A percentile compares a stretch with the other conserved stretches of the same genome.
phyloP scores from a whole-genome alignment of 208 protist species.

The Naegleria lovaniensis region DNA sequence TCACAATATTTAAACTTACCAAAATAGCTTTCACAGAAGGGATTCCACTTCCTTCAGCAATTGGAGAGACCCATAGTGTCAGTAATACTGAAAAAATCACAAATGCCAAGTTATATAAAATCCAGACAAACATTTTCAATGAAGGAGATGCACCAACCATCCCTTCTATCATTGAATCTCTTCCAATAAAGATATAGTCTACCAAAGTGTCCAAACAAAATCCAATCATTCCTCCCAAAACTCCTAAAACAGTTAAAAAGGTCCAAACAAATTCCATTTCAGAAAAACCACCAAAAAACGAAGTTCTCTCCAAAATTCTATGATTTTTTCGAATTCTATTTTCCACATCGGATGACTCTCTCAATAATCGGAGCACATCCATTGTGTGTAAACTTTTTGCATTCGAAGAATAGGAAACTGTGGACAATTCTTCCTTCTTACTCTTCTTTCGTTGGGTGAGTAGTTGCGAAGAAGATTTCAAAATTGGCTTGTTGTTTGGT shows the following conservation, averaged over 20 bases:
- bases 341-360: not conserved
- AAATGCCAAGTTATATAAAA: not conserved
- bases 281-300: not conserved
- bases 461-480: no score
- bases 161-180: not conserved
- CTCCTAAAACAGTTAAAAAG: constrained; percentile 1
- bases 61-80: not conserved
- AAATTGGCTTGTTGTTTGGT: no score
- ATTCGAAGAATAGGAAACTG: not conserved
- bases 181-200: not conserved
- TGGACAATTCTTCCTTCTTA: not conserved
- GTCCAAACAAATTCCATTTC: constrained; percentile 3
- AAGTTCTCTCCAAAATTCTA: not conserved
- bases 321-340: not conserved
- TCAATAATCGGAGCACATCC: not conserved
- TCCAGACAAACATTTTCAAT: not conserved
- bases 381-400: not conserved
- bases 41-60: not conserved
- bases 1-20: not conserved
- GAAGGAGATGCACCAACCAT: not conserved
- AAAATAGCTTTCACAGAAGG: not conserved
- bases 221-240: not conserved
- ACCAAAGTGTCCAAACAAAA: not conserved
- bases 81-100: not conserved
- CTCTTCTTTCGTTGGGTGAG: not conserved